Percentiles rank a stretch among this genome's conserved stretches.
These are phyloP conservation scores for Aplosporella prunicola DNA, from an alignment of 2,329 filamentous ascomycete species.

Conservation along the genomic window DNA sequence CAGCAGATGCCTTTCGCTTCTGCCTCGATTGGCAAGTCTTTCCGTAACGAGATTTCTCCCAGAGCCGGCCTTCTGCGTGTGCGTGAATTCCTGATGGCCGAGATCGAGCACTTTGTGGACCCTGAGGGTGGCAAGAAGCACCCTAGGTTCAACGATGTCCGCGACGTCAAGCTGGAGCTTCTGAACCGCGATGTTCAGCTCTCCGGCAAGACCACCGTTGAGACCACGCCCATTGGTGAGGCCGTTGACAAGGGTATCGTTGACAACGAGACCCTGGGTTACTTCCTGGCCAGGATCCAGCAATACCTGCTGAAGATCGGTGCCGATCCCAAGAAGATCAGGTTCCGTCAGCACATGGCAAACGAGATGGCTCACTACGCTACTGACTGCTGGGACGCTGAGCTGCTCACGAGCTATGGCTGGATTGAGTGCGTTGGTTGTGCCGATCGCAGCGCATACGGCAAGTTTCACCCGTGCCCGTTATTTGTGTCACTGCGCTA, in stretches of 20 bases:
- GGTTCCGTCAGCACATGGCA: constrained; percentile 95
- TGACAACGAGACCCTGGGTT: constrained; percentile 95
- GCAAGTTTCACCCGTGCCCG: constrained; percentile 45
- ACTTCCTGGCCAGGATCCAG: constrained; percentile 91
- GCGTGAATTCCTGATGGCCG: constrained; percentile 96
- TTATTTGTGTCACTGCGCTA: constrained; percentile 80
- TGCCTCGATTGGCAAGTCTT: constrained; percentile 93
- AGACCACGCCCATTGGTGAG: constrained; percentile 69
- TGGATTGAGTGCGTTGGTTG: constrained; percentile 99
- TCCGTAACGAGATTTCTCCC: constrained; percentile 96
- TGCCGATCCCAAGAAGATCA: constrained; percentile 76
- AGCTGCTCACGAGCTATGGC: constrained; percentile 80
- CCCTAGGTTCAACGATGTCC: constrained; percentile 73
- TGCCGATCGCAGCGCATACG: constrained; percentile 90
- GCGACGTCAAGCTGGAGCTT: constrained; percentile 72
- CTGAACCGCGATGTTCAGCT: constrained; percentile 80
- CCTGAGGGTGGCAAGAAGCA: constrained; percentile 94
- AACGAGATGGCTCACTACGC: constrained; percentile 92
- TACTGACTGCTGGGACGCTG: constrained; percentile 94
- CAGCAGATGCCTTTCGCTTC: constrained; percentile 94
- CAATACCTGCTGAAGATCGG: constrained; percentile 84
- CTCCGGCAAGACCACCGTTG: constrained; percentile 68
- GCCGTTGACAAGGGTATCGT: constrained; percentile 76
- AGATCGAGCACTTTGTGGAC: constrained; percentile 98
- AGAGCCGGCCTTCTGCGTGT: constrained; percentile 84